These are phyloP conservation scores for Haematococcus sp. DNA, from an alignment of 139 green algal species.

Conservation along the genomic window DNA sequence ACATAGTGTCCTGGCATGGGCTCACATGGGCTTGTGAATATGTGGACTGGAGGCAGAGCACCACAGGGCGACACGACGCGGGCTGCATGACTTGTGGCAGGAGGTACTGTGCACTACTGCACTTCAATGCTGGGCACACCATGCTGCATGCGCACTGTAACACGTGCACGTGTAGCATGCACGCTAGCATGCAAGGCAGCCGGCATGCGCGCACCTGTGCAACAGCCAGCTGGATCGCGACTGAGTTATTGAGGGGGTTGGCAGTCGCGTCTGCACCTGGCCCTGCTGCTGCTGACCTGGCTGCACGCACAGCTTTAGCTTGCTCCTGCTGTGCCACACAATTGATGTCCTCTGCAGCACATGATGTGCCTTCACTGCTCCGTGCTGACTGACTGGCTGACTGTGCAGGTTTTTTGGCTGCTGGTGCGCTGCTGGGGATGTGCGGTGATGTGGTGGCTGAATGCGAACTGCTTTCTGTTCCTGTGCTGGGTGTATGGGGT, in stretches of 20 bases:
- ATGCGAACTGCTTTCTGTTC: too few species aligned
- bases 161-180: too few species aligned
- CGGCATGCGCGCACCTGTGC: slow-evolving; percentile 31
- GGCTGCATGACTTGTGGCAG: background rate
- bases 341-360: slow-evolving; percentile 28
- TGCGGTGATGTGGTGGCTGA: too few species aligned
- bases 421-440: too few species aligned
- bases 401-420: background rate
- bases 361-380: background rate
- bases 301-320: background rate
- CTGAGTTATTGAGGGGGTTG: slow-evolving; percentile 17
- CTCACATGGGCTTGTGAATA: background rate
- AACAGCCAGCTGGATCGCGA: slow-evolving; percentile 40
- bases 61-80: too few species aligned
- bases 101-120: too few species aligned
- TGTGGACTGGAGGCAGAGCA: background rate
- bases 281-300: slow-evolving; percentile 7
- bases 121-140: too few species aligned
- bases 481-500: too few species aligned
- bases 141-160: too few species aligned
- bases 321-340: slow-evolving; percentile 23
- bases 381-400: background rate
- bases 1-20: background rate
- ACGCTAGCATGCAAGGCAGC: too few species aligned
- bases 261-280: background rate